Conservation (phyloP, 2,329 filamentous ascomycete genomes). For the Aschersonia sp. region DNA sequence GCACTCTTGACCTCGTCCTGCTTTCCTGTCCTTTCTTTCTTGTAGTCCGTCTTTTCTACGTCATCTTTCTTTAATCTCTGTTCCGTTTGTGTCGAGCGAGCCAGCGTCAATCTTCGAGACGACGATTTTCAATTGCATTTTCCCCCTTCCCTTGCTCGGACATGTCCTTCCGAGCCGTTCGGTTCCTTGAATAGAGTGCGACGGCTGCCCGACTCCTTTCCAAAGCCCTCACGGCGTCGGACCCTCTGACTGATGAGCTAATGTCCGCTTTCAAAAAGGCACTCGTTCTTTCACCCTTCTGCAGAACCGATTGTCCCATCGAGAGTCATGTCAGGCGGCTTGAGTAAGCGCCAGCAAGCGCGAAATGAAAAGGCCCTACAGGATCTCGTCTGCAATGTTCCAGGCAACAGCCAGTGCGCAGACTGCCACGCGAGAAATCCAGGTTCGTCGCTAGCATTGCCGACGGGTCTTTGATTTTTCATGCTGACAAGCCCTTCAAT, state of each 20-base stretch:
- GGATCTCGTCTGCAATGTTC: constrained; percentile 68
- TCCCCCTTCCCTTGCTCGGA: background rate
- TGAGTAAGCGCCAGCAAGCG: constrained; percentile 95
- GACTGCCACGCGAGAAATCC: constrained; percentile 88
- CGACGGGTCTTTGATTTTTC: background rate
- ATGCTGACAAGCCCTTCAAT: constrained; percentile 12
- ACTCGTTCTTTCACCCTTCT: too few species aligned
- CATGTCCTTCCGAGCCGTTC: background rate
- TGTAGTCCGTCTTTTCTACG: too few species aligned
- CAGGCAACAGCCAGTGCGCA: constrained; percentile 87
- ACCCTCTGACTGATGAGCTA: too few species aligned
- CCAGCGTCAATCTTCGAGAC: too few species aligned
- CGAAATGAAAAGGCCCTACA: constrained; percentile 89
- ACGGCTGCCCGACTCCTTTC: background rate
- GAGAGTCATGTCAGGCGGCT: constrained; percentile 48
- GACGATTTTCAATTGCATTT: background rate
- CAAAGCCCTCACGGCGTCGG: background rate
- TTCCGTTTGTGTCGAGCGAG: too few species aligned
- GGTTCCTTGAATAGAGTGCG: background rate
- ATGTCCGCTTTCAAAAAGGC: too few species aligned
- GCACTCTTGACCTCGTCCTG: background rate
- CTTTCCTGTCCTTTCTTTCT: too few species aligned
- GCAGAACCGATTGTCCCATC: background rate
- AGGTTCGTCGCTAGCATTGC: constrained; percentile 40
- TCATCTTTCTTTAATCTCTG: too few species aligned